These are phyloP conservation scores for Rutstroemia sp. DNA, from an alignment of 2,329 filamentous ascomycete genomes.

Conservation along the genomic window DNA sequence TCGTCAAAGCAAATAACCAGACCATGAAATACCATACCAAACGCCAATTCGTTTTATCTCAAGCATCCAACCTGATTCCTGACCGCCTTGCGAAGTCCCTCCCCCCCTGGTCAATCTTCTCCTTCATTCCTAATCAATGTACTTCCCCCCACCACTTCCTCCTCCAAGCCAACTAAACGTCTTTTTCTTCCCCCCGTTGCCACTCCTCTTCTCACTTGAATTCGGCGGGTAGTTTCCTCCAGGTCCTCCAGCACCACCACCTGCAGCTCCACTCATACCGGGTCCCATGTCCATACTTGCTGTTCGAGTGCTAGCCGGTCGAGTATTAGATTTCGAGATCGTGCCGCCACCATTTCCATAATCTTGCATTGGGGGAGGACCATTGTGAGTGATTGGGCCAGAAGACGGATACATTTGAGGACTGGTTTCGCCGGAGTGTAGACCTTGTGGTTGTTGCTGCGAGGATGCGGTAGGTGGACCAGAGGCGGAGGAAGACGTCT, in stretches of 20 bases:
- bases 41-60: no score
- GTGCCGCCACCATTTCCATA: not conserved
- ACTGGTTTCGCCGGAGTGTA: not conserved
- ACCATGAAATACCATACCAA: no score
- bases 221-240: slow-evolving; percentile 6
- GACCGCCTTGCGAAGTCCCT: no score
- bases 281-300: not conserved
- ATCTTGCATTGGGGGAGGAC: not conserved
- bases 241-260: not conserved
- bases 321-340: not conserved
- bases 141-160: slow-evolving; percentile 5
- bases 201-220: slow-evolving; percentile 6
- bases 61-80: no score
- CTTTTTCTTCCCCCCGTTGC: slow-evolving; percentile 5
- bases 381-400: not conserved
- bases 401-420: slow-evolving; percentile 6
- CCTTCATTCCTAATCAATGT: slow-evolving; percentile 1
- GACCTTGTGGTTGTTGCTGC: not conserved
- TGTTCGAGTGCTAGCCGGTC: not conserved
- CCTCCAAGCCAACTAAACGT: slow-evolving; percentile 9
- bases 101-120: not conserved
- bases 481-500: not conserved
- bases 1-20: no score
- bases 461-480: not conserved
- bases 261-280: not conserved